Conservation (phyloP, 345 rosid species). For the Cardamine resedifolia region DNA sequence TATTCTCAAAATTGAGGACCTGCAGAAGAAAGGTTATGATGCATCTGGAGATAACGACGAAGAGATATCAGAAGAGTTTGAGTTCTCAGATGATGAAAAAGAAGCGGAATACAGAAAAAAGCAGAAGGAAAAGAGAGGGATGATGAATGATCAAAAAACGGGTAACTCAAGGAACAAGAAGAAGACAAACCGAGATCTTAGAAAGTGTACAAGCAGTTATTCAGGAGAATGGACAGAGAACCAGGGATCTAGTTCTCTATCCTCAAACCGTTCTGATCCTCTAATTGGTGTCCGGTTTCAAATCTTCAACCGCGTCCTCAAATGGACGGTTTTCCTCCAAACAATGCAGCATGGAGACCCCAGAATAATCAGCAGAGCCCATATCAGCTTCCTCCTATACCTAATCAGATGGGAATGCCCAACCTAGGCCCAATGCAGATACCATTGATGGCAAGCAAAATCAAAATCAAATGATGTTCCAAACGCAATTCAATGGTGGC, state of each 20-base stretch:
- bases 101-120: constrained; percentile 75
- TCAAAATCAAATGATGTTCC: constrained; percentile 48
- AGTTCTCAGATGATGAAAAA: constrained; percentile 96
- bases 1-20: constrained; percentile 65
- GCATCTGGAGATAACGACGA: constrained; percentile 96
- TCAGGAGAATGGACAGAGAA: constrained; percentile 39
- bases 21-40: constrained; percentile 92
- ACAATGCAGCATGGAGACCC: constrained; percentile 49
- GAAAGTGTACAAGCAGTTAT: constrained; percentile 44
- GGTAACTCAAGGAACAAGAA: constrained; percentile 55
- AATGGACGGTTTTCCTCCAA: constrained; percentile 44
- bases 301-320: constrained; percentile 43
- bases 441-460: constrained; percentile 36
- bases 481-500: constrained; percentile 53
- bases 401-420: constrained; percentile 41
- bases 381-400: constrained; percentile 36
- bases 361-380: constrained; percentile 50
- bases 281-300: constrained; percentile 39
- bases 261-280: constrained; percentile 32
- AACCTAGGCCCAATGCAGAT: constrained; percentile 36
- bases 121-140: constrained; percentile 70
- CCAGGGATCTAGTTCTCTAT: constrained; percentile 27
- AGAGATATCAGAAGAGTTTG: constrained; percentile 71
- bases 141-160: constrained; percentile 42
- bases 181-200: constrained; percentile 48